These are phyloP conservation scores for Breviolum minutum DNA, from an alignment of 73 alveolate species.

Conservation along the genomic window DNA sequence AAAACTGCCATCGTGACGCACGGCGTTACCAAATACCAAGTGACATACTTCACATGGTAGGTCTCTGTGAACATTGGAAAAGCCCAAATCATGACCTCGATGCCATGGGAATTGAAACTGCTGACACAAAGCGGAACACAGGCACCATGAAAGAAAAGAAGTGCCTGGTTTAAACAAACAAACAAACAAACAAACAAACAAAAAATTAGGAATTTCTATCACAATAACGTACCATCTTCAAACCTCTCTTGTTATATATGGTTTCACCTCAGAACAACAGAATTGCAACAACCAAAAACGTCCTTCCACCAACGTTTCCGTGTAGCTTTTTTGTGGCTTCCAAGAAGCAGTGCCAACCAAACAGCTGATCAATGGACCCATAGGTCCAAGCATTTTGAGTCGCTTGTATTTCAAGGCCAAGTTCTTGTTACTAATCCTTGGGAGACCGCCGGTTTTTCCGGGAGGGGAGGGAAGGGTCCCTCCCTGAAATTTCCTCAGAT, in stretches of 20 bases:
- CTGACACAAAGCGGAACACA: no score
- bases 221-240: no score
- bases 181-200: not conserved
- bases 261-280: no score
- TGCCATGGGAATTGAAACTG: not conserved
- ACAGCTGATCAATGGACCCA: slow-evolving; percentile 90
- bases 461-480: no score
- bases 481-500: no score
- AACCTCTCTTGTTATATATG: not conserved
- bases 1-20: not conserved
- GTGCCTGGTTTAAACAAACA: not conserved
- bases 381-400: slow-evolving; percentile 59
- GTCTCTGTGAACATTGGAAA: slow-evolving; percentile 52
- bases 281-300: no score
- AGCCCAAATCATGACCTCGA: slow-evolving; percentile 2
- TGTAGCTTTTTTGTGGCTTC: no score
- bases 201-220: no score
- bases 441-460: no score
- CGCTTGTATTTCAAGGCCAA: slow-evolving; percentile 36
- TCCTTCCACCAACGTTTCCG: no score
- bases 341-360: slow-evolving; percentile 39
- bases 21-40: not conserved
- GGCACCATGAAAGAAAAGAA: no score
- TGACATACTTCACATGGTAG: slow-evolving; percentile 71
- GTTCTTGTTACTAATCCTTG: slow-evolving; percentile 48